A percentile compares a stretch with the other conserved stretches of the same genome.
Conservation (phyloP, 345 rosid species). For the Melastoma malabathricum region DNA sequence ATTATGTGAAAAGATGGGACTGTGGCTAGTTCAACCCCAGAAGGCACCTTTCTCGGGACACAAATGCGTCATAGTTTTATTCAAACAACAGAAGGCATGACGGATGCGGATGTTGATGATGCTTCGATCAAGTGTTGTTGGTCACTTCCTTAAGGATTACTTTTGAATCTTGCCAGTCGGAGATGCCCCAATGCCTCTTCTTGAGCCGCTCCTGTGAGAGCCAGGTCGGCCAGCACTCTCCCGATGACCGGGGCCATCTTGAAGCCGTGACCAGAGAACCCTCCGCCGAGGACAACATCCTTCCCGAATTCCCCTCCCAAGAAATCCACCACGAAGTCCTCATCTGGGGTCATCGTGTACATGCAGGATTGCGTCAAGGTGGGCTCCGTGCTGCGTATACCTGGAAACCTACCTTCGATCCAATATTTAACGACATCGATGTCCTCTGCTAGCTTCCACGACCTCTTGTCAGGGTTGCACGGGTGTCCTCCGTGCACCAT, state of each 20-base stretch:
- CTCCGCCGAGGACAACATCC: slow-evolving; percentile 61
- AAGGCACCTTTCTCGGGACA: too few relatives aligned
- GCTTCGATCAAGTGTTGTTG: too few relatives aligned
- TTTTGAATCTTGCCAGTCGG: slow-evolving; percentile 42
- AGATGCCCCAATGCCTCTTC: slow-evolving; percentile 46
- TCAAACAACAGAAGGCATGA: too few relatives aligned
- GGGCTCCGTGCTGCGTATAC: slow-evolving; percentile 42
- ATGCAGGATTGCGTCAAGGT: slow-evolving; percentile 57
- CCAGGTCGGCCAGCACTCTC: slow-evolving; percentile 59
- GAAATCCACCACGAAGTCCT: slow-evolving; percentile 74
- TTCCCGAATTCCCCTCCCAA: slow-evolving; percentile 63
- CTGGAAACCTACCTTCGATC: slow-evolving; percentile 43
- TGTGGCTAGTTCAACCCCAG: too few relatives aligned
- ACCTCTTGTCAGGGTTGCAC: slow-evolving; percentile 75
- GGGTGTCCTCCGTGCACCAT: slow-evolving; percentile 47
- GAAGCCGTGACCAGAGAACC: slow-evolving; percentile 91
- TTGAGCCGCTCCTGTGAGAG: slow-evolving; percentile 26
- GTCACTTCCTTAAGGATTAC: slow-evolving; percentile 17
- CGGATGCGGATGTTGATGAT: too few relatives aligned
- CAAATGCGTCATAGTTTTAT: too few relatives aligned
- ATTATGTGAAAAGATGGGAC: not conserved
- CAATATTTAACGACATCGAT: slow-evolving; percentile 42
- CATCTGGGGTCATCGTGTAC: slow-evolving; percentile 78
- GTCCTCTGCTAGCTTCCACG: slow-evolving; percentile 48
- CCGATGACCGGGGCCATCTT: slow-evolving; percentile 80